Evolutionary conservation across 75 land plant genomes (phyloP), one percentile per base, ranked within the genome.

Genomic region (Adiantum capillusveneris): DNA sequence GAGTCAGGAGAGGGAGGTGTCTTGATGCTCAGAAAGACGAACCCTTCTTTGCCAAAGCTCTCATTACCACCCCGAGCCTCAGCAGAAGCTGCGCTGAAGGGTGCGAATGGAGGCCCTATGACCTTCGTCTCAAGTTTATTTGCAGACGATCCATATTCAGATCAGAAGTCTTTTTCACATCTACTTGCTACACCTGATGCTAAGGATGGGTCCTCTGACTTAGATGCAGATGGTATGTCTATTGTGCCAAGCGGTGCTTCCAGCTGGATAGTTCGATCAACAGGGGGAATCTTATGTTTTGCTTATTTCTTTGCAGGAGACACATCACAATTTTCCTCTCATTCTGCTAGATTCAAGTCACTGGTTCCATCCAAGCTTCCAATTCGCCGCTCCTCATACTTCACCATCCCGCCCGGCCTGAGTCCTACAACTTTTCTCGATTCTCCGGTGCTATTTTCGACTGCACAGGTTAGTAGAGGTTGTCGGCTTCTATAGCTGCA

Each of bases 101-200:
- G 57, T 2, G 6, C 59, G 18, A 21, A 46, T 14, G 77, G 78
- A 21, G 85, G 85, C 2, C 89, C 85, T 29, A 72, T 82, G 78
- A 76, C 78, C 42, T 73, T 85, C 0, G 85, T 70, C n/a, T 81
- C 89, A 17, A 70, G 65, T 62, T 79, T 85, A 55, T 85, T 81
- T 59, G 70, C 64, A 45, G 70, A 57, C 63, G 84, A 83, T 44
- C 69, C 76, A 1, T 83, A 78, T 14, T 62, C 70, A 19, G 96
- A 87, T 18, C 72, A 51, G 58, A 70, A 79, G 25, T 82, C 93
- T 25, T 91, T 91, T 70, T 79, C 97, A 0, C 88, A 87, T 81
- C 81, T 87, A 7, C 81, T 91, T 21, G 93, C 83, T 29, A 92
- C 88, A 0, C 92, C 85, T 57, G 52, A 59, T 56, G 13, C 19